Evolutionary conservation across 192 early-diverging fungal genomes (phyloP), one percentile per base, ranked within the genome.

Genomic region (Coemansia aciculifera): DNA sequence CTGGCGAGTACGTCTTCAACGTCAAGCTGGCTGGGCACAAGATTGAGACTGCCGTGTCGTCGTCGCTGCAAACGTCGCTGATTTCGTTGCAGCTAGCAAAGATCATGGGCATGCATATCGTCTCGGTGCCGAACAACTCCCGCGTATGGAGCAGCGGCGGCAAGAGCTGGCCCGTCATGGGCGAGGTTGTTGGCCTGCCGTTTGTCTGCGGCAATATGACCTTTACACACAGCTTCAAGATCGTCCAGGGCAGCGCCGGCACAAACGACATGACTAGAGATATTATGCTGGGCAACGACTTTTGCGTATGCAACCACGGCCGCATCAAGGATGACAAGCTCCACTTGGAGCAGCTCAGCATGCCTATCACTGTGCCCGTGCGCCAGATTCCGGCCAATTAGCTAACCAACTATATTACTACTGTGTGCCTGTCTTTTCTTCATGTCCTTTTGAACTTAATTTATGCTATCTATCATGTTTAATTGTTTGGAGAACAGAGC

Each of bases 201-300:
- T 81, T 81, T 73, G 78, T 75, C 6, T 81, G 78, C 64, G 78
- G 78, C 49, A 81, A 81, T 46, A 74, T 75, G 70, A 63, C 78
- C 12, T 81, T 81, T 61, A 75, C 78, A 4, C 78, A 81, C 56
- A 74, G 36, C 67, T 81, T 81, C 66, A 68, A 70, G 64, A 73
- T 75, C 15, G 73, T 81, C 8, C 73, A 73, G 61, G 73, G 73
- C 29, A 61, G 54, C 21, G 66, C 69, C 2, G 69, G 54, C 24
- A 40, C 68, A 2, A 70, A 69, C 63, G 78, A 81, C 34, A 75
- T 81, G 78, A 6, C 66, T 0, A 62, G 78, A 42, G 78, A 81
- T 32, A 62, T 81, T 29, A 67, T 81, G 21, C 78, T 81, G 10
- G 78, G 69, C 57, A 81, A 81, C 56, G 78, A 81, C 67, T 81